A percentile compares a stretch with the other conserved stretches of the same genome.
phyloP scores from a whole-genome alignment of 2,329 filamentous ascomycete genomes.

The Aspergillus amoenus region DNA sequence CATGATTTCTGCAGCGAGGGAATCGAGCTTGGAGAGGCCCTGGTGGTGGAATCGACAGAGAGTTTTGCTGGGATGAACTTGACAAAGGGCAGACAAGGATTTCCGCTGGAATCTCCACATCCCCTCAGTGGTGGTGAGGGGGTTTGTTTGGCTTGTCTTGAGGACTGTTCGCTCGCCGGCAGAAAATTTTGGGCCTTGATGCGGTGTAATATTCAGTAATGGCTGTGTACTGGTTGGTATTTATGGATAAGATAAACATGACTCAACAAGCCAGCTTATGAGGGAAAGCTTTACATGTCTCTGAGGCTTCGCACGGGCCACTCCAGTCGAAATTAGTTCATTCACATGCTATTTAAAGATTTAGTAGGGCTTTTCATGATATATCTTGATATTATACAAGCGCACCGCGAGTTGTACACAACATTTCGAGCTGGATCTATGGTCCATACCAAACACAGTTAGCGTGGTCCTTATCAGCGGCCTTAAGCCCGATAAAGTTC shows the following conservation, averaged over 20 bases:
- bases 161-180: background rate
- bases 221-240: background rate
- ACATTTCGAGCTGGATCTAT: background rate
- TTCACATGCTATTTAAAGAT: too few relatives aligned
- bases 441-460: background rate
- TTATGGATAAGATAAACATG: background rate
- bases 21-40: constrained; percentile 15
- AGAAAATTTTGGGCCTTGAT: background rate
- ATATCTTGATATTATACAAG: too few relatives aligned
- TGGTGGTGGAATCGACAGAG: constrained; percentile 10
- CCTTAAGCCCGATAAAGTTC: background rate
- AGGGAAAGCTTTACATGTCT: too few relatives aligned
- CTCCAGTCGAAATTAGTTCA: too few relatives aligned
- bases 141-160: background rate
- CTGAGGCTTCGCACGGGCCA: too few relatives aligned
- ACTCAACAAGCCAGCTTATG: background rate
- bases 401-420: too few relatives aligned
- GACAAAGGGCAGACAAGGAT: constrained; percentile 10
- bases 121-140: constrained; percentile 18
- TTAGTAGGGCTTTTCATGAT: too few relatives aligned
- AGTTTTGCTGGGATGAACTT: constrained; percentile 7
- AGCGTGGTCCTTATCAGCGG: background rate
- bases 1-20: constrained; percentile 23
- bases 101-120: constrained; percentile 32
- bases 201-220: background rate